These are phyloP conservation scores for Rhododendron kiyosumense DNA, from an alignment of 148 eudicot genomes.

Conservation along the genomic window DNA sequence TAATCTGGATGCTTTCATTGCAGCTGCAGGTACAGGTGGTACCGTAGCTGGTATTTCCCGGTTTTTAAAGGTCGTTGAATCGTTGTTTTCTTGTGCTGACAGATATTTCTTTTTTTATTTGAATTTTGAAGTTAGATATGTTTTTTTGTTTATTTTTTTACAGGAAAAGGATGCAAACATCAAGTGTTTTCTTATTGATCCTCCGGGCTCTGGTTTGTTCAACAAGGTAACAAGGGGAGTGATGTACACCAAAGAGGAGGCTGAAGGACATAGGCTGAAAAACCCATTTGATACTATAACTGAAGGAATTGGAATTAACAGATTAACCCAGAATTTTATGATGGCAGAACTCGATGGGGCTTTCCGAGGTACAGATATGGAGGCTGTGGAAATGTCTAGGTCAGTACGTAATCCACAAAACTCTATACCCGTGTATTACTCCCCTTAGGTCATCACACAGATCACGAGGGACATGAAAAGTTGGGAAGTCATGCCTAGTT, in stretches of 20 bases:
- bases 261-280: conserved; percentile 86
- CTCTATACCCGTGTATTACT: background rate
- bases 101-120: background rate
- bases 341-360: conserved; percentile 91
- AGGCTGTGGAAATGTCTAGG: conserved; percentile 99
- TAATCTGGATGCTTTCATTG: conserved; percentile 76
- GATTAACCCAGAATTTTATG: conserved; percentile 80
- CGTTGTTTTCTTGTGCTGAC: background rate
- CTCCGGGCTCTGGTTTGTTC: conserved; percentile 95
- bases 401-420: conserved; percentile 21
- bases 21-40: conserved; percentile 98
- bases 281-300: conserved; percentile 96
- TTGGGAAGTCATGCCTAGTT: background rate
- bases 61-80: conserved; percentile 59
- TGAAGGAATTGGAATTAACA: conserved; percentile 94
- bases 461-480: background rate
- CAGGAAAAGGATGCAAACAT: conserved; percentile 69
- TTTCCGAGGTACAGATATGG: conserved; percentile 82
- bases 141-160: conserved; percentile 13
- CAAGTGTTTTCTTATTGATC: conserved; percentile 85
- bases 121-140: background rate
- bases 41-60: conserved; percentile 88
- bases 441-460: background rate
- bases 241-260: conserved; percentile 96
- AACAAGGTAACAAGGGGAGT: conserved; percentile 95